phyloP scores from a whole-genome alignment of 768 basidiomycete genomes.

The Udeniomyces megalosporus region DNA sequence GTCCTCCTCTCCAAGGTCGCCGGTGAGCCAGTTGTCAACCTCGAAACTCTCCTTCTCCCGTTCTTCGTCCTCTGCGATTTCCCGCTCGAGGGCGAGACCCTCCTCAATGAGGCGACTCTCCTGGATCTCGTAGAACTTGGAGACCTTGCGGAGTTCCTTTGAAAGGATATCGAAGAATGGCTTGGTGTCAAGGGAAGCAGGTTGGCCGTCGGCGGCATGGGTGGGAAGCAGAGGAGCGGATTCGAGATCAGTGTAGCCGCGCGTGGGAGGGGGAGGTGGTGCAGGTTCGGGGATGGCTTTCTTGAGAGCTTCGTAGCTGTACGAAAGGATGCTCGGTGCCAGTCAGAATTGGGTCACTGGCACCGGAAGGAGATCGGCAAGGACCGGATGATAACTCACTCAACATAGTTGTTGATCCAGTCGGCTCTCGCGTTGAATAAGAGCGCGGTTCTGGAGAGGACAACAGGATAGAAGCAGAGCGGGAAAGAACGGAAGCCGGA shows the following conservation, averaged over 20 bases:
- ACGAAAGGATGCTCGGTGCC: background rate
- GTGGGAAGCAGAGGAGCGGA: conserved; percentile 23
- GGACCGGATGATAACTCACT: conserved; percentile 19
- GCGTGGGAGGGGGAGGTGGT: conserved; percentile 25
- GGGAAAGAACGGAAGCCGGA: background rate
- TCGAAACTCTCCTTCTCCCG: conserved; percentile 26
- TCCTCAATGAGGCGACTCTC: conserved; percentile 44
- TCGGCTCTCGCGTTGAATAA: conserved; percentile 31
- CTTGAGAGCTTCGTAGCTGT: conserved; percentile 31
- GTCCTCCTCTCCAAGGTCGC: conserved; percentile 10
- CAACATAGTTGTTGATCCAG: conserved; percentile 31
- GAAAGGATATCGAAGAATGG: conserved; percentile 41
- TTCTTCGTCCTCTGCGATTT: conserved; percentile 20
- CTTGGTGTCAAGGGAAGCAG: background rate
- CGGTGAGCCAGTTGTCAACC: background rate
- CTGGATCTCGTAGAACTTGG: conserved; percentile 58
- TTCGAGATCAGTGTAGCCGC: conserved; percentile 24
- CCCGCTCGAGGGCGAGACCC: conserved; percentile 25
- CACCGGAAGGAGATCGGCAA: background rate
- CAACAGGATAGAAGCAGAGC: background rate
- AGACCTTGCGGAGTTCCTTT: conserved; percentile 65
- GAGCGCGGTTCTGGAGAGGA: conserved; percentile 23
- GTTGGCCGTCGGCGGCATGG: conserved; percentile 24
- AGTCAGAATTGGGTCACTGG: background rate
- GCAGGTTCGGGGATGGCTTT: conserved; percentile 27